These are phyloP conservation scores for Drechslerella dactyloides DNA, from an alignment of 2,329 filamentous ascomycete genomes.

Conservation along the genomic window DNA sequence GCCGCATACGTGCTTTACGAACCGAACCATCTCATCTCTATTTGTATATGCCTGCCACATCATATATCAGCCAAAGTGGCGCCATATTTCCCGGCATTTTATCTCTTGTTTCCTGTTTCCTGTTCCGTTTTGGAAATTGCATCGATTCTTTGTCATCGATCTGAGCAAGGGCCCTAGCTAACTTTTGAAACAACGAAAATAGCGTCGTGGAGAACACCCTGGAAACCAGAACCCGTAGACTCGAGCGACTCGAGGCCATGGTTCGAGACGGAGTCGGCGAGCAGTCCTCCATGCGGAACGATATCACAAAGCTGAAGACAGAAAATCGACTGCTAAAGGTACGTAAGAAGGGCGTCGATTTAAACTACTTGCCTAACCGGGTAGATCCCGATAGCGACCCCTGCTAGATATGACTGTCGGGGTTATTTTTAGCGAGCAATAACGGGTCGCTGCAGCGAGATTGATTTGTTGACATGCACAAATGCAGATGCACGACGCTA, in stretches of 20 bases:
- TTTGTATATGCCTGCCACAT: slow-evolving; percentile 5
- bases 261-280: slow-evolving; percentile 71
- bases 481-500: background rate
- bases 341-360: slow-evolving; percentile 57
- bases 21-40: background rate
- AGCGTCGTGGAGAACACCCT: slow-evolving; percentile 73
- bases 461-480: slow-evolving; percentile 4
- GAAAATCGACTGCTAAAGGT: slow-evolving; percentile 69
- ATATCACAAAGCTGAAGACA: slow-evolving; percentile 66
- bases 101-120: slow-evolving; percentile 25
- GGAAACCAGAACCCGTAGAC: slow-evolving; percentile 78
- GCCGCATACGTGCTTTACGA: too few species aligned
- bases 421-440: slow-evolving; percentile 15
- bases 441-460: background rate
- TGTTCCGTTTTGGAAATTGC: slow-evolving; percentile 23
- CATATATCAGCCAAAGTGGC: background rate
- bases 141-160: slow-evolving; percentile 12
- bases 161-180: slow-evolving; percentile 32
- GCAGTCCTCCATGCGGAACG: slow-evolving; percentile 60
- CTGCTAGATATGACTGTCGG: background rate
- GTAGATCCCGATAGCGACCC: background rate
- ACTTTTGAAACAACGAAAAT: slow-evolving; percentile 32
- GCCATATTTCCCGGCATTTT: background rate
- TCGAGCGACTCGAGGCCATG: slow-evolving; percentile 83
- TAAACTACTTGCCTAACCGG: slow-evolving; percentile 3